Evolutionary conservation across 2,329 filamentous ascomycete species (phyloP).

Genomic region (Rasamsonia emersonii): DNA sequence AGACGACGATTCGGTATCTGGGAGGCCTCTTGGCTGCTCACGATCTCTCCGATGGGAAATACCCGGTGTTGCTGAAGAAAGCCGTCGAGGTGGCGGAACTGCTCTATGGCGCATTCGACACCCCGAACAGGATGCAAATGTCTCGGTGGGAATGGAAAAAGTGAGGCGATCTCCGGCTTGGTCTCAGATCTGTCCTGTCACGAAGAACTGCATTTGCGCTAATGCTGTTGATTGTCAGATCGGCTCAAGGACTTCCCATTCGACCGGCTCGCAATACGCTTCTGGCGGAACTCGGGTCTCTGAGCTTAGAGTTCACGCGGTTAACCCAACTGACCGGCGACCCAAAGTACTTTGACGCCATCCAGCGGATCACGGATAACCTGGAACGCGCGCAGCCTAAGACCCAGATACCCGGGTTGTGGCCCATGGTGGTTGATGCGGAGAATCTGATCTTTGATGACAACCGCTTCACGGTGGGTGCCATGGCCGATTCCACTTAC

Average conservation of each 20-base stretch:
- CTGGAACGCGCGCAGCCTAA: constrained; percentile 64
- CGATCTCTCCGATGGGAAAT: constrained; percentile 67
- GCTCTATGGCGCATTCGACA: constrained; percentile 77
- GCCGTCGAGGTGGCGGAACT: constrained; percentile 74
- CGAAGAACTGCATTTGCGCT: too few relatives aligned
- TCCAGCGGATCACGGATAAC: constrained; percentile 73
- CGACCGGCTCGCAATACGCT: constrained; percentile 54
- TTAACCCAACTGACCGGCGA: constrained; percentile 76
- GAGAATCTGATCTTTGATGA: constrained; percentile 21
- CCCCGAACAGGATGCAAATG: constrained; percentile 84
- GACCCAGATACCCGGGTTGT: constrained; percentile 67
- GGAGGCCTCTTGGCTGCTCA: constrained; percentile 79
- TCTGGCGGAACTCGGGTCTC: constrained; percentile 63
- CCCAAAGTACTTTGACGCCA: constrained; percentile 78
- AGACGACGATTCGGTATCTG: constrained; percentile 85
- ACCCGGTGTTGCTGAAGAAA: constrained; percentile 65
- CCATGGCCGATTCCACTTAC: constrained; percentile 41
- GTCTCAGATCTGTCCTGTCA: too few relatives aligned
- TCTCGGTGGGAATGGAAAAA: constrained; percentile 73
- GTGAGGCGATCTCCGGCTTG: constrained; percentile 30
- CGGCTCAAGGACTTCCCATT: constrained; percentile 21
- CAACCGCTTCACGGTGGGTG: constrained; percentile 34
- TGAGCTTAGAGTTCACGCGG: constrained; percentile 86
- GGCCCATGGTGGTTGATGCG: constrained; percentile 65
- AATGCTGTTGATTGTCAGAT: constrained; percentile 12